Conservation (phyloP, 2,329 filamentous ascomycete species). For the Scortechinia acanthostroma region DNA sequence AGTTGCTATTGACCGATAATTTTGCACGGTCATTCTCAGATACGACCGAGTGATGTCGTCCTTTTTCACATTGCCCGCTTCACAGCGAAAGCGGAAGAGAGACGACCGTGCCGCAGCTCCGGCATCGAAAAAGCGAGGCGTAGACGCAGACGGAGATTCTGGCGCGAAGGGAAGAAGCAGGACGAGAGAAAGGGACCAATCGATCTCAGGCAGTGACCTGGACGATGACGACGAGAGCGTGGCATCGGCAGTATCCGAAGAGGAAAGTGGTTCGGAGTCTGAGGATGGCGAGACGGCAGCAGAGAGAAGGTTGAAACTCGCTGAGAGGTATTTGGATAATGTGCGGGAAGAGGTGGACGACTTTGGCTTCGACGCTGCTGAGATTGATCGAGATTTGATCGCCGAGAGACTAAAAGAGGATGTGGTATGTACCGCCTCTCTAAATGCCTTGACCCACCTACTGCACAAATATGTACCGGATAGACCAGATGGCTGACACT, state of each 20-base stretch:
- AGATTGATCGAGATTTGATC: slow-evolving; percentile 87
- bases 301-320: slow-evolving; percentile 77
- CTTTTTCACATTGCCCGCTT: slow-evolving; percentile 85
- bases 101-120: slow-evolving; percentile 25
- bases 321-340: slow-evolving; percentile 88
- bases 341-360: slow-evolving; percentile 77
- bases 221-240: slow-evolving; percentile 31
- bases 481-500: background rate
- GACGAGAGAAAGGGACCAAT: slow-evolving; percentile 50
- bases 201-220: slow-evolving; percentile 76
- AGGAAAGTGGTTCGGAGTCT: slow-evolving; percentile 43
- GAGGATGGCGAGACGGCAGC: slow-evolving; percentile 85
- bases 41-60: slow-evolving; percentile 82
- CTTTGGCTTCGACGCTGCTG: slow-evolving; percentile 83
- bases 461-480: background rate
- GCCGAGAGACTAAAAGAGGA: slow-evolving; percentile 86
- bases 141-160: slow-evolving; percentile 19
- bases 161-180: slow-evolving; percentile 9
- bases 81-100: slow-evolving; percentile 86
- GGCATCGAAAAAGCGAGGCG: slow-evolving; percentile 32
- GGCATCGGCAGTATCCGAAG: slow-evolving; percentile 8
- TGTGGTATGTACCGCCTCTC: slow-evolving; percentile 34
- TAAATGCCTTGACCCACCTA: no score
- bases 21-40: slow-evolving; percentile 12
- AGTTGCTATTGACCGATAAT: slow-evolving; percentile 11